Evolutionary conservation across 2,329 filamentous ascomycete species (phyloP), one percentile per base, ranked within the genome.

Genomic region (Boeremia exigua): DNA sequence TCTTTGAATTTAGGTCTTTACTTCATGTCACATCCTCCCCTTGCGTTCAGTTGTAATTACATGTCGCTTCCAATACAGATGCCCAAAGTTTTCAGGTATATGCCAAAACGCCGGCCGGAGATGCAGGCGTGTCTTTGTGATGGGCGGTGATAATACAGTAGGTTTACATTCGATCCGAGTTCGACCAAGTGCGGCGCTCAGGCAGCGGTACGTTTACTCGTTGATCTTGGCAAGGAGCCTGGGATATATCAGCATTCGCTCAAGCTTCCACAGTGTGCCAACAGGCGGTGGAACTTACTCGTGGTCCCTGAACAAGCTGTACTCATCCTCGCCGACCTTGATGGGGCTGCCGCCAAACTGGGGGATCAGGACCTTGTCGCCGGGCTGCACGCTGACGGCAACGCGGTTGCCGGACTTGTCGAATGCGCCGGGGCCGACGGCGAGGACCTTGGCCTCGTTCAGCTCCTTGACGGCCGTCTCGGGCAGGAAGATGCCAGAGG

Each of bases 211-310:
- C 32, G 43, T 69, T 53, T 91, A 96, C 85, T 98, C 94, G 81
- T 92, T 96, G 86, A 99, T 96, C 89, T 98, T 99, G 78, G 95
- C 95, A 59, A 99, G 87, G 69, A 99, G 91, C 79, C 94, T 97
- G 70, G 14, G 4, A 25, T 0, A 7, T 9, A 36, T 55, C 30
- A 55, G 53, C 15, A 28, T 6, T n/a, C 11, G 6, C 25, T n/a
- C 38, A 29, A 8, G 19, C 23, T 32, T 17, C 34, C 4, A 10
- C 11, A 12, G 9, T 17, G 10, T 17, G 8, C 34, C 1, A 32
- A 23, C 15, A 9, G 17, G 15, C 8, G 0, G 29, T 8, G 42
- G 7, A 14, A 89, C 93, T 81, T 88, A 98, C 94, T 99, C 95
- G 83, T 92, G 90, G 81, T 99, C 95, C 73, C 95, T 87, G 89